Evolutionary conservation across 495 filamentous ascomycete genomes (phyloP).

Genomic region (Aspergillus funiculosus): DNA sequence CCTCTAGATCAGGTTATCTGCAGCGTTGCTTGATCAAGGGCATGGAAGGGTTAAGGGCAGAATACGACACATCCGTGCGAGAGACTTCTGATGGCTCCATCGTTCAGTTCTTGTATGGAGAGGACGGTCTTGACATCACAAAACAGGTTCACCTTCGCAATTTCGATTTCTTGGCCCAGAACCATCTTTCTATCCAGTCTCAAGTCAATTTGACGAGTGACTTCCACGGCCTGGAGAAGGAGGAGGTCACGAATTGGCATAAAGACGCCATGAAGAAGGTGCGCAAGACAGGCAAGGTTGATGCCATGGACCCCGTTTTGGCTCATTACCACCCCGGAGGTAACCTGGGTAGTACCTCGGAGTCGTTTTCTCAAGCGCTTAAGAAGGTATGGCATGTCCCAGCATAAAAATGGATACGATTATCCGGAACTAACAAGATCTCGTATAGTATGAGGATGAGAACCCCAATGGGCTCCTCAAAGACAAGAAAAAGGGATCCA

Average conservation of each 20-base stretch:
- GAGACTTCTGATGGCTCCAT: slow-evolving; percentile 83
- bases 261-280: slow-evolving; percentile 77
- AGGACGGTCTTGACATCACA: slow-evolving; percentile 90
- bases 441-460: slow-evolving; percentile 60
- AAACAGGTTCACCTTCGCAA: slow-evolving; percentile 89
- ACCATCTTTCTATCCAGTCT: slow-evolving; percentile 54
- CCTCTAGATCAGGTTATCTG: slow-evolving; percentile 90
- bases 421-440: slow-evolving; percentile 18
- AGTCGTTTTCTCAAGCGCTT: slow-evolving; percentile 66
- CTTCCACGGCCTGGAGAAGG: slow-evolving; percentile 48
- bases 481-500: slow-evolving; percentile 62
- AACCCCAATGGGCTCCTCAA: slow-evolving; percentile 73
- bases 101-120: slow-evolving; percentile 93
- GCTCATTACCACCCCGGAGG: slow-evolving; percentile 67
- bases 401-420: neutral
- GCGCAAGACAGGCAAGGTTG: slow-evolving; percentile 60
- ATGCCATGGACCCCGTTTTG: slow-evolving; percentile 70
- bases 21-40: slow-evolving; percentile 98
- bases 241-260: slow-evolving; percentile 46
- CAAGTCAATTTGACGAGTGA: slow-evolving; percentile 48
- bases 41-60: slow-evolving; percentile 89
- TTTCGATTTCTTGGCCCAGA: slow-evolving; percentile 85
- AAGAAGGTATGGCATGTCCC: slow-evolving; percentile 43
- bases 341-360: slow-evolving; percentile 79
- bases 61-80: slow-evolving; percentile 90